These are phyloP conservation scores for Trametes cubensis DNA, from an alignment of 768 basidiomycete species.

Conservation along the genomic window DNA sequence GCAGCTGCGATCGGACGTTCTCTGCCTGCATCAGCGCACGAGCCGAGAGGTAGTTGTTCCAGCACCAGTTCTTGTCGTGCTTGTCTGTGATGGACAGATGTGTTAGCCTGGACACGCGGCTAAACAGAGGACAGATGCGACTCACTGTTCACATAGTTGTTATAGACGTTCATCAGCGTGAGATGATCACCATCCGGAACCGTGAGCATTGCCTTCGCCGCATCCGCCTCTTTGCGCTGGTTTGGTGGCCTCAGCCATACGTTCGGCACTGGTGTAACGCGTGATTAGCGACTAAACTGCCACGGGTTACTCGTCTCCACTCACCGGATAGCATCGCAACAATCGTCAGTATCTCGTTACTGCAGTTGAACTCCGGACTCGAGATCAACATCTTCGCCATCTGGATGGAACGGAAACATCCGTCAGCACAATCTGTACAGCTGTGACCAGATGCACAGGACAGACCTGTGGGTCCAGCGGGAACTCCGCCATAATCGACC, in stretches of 20 bases:
- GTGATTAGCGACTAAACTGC: background rate
- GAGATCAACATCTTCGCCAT: constrained; percentile 92
- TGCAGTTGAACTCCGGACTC: constrained; percentile 94
- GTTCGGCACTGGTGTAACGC: constrained; percentile 66
- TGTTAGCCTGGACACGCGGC: background rate
- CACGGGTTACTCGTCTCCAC: constrained; percentile 26
- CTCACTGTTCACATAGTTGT: constrained; percentile 84
- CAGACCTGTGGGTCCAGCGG: constrained; percentile 94
- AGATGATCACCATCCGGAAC: constrained; percentile 98
- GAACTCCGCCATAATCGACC: constrained; percentile 95
- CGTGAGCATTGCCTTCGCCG: constrained; percentile 83
- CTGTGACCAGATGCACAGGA: background rate
- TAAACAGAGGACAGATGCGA: background rate
- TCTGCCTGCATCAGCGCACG: constrained; percentile 89
- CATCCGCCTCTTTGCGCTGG: constrained; percentile 87
- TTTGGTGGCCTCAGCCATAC: constrained; percentile 93
- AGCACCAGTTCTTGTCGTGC: constrained; percentile 85
- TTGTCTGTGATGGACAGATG: constrained; percentile 50
- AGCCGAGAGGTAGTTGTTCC: constrained; percentile 84
- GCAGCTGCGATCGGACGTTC: constrained; percentile 88
- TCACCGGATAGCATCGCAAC: constrained; percentile 94
- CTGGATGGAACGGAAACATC: constrained; percentile 38
- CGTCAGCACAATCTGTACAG: background rate
- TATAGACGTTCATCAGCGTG: constrained; percentile 93
- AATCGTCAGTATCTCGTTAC: constrained; percentile 93